phyloP scores from a whole-genome alignment of 2,329 filamentous ascomycete species.

The Aphanocladium album region DNA sequence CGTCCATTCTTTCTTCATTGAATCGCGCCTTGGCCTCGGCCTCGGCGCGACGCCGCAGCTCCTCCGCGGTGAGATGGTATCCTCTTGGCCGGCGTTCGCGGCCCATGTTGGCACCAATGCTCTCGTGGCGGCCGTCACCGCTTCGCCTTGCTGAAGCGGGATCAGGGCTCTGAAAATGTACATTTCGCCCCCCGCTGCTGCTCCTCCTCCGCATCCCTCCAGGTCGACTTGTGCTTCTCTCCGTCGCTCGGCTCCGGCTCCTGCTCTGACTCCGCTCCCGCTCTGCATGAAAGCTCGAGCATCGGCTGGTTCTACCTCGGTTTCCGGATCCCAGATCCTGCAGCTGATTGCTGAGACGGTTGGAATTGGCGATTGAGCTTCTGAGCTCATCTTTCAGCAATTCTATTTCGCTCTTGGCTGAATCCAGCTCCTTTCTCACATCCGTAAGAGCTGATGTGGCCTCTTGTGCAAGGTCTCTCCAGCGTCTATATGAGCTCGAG shows the following conservation, averaged over 20 bases:
- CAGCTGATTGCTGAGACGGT: background rate
- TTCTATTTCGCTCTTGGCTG: background rate
- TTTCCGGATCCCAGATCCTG: background rate
- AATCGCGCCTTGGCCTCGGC: background rate
- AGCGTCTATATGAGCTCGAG: background rate
- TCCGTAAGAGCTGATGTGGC: background rate
- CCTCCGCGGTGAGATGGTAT: background rate
- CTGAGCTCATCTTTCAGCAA: background rate
- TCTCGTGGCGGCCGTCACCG: background rate
- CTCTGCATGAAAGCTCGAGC: background rate
- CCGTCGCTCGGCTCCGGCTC: background rate
- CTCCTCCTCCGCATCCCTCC: background rate
- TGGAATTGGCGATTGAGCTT: background rate
- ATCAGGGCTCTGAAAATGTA: background rate
- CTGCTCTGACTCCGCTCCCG: background rate
- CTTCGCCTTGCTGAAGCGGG: background rate
- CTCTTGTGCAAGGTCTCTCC: background rate
- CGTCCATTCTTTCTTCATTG: background rate
- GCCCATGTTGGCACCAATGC: background rate
- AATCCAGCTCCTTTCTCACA: background rate
- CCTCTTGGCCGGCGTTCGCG: background rate
- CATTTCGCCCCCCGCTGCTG: background rate
- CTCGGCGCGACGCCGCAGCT: background rate
- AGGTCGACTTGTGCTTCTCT: background rate
- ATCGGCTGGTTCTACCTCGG: background rate